phyloP scores from a whole-genome alignment of 2,329 filamentous ascomycete genomes.

The Mariannaea elegans region DNA sequence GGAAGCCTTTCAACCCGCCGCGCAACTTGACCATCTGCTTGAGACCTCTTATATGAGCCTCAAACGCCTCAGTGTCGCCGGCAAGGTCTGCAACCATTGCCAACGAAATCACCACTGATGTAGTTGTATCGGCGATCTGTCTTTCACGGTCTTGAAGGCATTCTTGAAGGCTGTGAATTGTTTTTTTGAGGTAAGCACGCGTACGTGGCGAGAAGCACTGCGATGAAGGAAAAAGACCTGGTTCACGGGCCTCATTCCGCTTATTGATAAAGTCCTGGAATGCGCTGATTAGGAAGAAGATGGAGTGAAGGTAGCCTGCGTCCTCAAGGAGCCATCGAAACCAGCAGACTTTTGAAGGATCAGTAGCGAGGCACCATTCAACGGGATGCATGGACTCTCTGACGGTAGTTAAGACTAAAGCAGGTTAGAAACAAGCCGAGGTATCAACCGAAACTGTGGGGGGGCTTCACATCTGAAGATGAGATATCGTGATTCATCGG shows the following conservation, averaged over 20 bases:
- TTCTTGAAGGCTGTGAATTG: slow-evolving; percentile 30
- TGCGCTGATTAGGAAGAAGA: slow-evolving; percentile 38
- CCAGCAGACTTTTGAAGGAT: slow-evolving; percentile 36
- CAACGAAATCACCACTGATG: slow-evolving; percentile 30
- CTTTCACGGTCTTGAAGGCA: slow-evolving; percentile 23
- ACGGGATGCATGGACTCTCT: slow-evolving; percentile 41
- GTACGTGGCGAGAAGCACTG: slow-evolving; percentile 26
- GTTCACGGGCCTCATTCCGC: background rate
- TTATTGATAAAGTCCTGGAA: slow-evolving; percentile 28
- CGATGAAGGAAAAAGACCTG: background rate
- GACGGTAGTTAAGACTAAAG: slow-evolving; percentile 37
- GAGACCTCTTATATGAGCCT: slow-evolving; percentile 35
- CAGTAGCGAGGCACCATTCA: slow-evolving; percentile 40
- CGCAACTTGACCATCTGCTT: slow-evolving; percentile 38
- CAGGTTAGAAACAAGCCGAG: background rate
- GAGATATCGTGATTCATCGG: slow-evolving; percentile 18
- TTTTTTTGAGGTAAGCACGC: slow-evolving; percentile 19
- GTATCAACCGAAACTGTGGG: rapidly evolving
- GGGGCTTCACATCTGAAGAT: slow-evolving; percentile 29
- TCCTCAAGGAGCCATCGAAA: slow-evolving; percentile 43
- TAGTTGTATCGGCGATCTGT: slow-evolving; percentile 32
- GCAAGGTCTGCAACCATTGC: slow-evolving; percentile 35
- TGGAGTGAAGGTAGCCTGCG: slow-evolving; percentile 35
- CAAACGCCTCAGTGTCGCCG: slow-evolving; percentile 29
- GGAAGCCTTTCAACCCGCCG: slow-evolving; percentile 37